Evolutionary conservation across 2,329 filamentous ascomycete species (phyloP).

Genomic region (Colletotrichum salicis): DNA sequence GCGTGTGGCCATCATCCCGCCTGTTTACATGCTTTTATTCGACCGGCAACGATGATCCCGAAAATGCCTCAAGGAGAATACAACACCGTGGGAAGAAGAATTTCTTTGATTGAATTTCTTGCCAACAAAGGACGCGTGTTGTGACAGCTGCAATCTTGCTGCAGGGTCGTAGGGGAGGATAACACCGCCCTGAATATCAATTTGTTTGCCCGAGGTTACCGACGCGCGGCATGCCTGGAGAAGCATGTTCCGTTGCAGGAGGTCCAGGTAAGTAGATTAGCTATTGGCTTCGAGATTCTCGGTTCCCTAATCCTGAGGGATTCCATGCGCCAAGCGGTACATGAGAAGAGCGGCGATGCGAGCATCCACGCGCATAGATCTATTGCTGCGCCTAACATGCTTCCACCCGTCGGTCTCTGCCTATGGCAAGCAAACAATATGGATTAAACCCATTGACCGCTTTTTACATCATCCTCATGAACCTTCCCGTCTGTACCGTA

Average conservation of each 20-base stretch:
- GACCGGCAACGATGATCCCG: not conserved
- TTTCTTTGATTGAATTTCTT: too few species aligned
- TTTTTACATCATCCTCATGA: not conserved
- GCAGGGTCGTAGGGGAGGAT: not conserved
- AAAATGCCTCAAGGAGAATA: not conserved
- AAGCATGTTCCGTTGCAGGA: not conserved
- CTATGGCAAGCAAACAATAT: constrained; percentile 4
- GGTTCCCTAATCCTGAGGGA: not conserved
- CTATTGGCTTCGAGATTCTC: not conserved
- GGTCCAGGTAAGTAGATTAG: not conserved
- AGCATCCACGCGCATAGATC: not conserved
- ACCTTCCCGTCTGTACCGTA: not conserved
- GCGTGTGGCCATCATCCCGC: too few species aligned
- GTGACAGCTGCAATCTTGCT: not conserved
- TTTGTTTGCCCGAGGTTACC: not conserved
- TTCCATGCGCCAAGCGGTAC: not conserved
- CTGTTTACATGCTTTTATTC: not conserved
- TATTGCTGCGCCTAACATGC: not conserved
- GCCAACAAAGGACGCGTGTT: not conserved
- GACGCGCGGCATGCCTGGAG: not conserved
- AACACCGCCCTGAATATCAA: not conserved
- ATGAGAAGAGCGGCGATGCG: constrained; percentile 6
- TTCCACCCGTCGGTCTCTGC: not conserved
- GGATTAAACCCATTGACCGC: not conserved
- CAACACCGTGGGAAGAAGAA: not conserved